These are phyloP conservation scores for Chimonanthus praecox DNA, from an alignment of 164 flowering plant species.

Conservation along the genomic window DNA sequence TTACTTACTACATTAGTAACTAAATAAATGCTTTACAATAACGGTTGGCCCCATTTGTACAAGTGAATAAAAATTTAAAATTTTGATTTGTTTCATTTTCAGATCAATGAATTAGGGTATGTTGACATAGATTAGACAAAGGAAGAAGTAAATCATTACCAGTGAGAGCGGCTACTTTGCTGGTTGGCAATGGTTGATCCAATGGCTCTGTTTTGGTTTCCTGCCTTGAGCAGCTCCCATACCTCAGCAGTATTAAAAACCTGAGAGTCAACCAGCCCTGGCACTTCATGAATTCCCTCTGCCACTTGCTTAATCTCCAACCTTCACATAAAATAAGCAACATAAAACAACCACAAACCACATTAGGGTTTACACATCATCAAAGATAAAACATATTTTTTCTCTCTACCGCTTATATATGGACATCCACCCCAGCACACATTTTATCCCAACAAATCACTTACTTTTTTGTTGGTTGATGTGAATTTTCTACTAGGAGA, in stretches of 20 bases:
- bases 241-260: constrained; percentile 60
- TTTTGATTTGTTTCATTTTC: too few species aligned
- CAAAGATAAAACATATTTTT: not conserved
- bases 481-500: constrained; percentile 58
- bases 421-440: not conserved
- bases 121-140: too few species aligned
- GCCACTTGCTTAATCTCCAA: constrained; percentile 84
- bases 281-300: constrained; percentile 82
- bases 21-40: too few species aligned
- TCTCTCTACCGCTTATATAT: not conserved
- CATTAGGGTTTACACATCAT: not conserved
- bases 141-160: constrained; percentile 33
- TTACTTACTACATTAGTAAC: too few species aligned
- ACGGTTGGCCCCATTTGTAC: too few species aligned
- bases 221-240: constrained; percentile 71
- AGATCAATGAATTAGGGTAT: too few species aligned
- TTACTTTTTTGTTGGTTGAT: constrained; percentile 61
- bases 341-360: not conserved
- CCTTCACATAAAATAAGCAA: constrained; percentile 19
- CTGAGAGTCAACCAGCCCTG: constrained; percentile 67
- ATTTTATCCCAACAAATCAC: constrained; percentile 7
- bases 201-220: constrained; percentile 66
- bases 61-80: too few species aligned
- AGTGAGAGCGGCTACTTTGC: constrained; percentile 87
- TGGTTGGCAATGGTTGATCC: constrained; percentile 85